Conservation (phyloP, 108 stramenopile genomes). For the Seminavis robusta region DNA sequence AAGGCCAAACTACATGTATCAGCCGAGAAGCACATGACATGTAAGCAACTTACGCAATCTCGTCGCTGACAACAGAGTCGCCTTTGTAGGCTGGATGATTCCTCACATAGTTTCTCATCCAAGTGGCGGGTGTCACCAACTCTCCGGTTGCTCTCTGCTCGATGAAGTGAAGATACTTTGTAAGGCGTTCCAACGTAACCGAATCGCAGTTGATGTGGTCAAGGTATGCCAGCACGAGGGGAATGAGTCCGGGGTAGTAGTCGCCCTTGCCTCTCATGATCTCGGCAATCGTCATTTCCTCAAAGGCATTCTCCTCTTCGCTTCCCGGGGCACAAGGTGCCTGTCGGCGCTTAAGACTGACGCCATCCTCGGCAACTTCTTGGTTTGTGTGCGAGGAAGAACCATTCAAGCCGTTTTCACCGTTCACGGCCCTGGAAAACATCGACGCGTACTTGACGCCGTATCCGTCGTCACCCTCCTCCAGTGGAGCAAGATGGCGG, state of each 20-base stretch:
- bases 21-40: neutral
- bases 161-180: constrained; percentile 82
- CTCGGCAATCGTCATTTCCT: constrained; percentile 97
- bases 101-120: constrained; percentile 91
- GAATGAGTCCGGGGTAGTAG: constrained; percentile 97
- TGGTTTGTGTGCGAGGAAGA: neutral
- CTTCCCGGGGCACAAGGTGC: constrained; percentile 72
- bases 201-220: constrained; percentile 92
- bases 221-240: constrained; percentile 93
- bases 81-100: constrained; percentile 91
- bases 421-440: constrained; percentile 66
- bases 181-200: constrained; percentile 67
- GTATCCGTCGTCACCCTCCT: constrained; percentile 82
- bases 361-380: constrained; percentile 39
- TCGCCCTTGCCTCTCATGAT: constrained; percentile 97
- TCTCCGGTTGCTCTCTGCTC: constrained; percentile 88
- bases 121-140: constrained; percentile 91
- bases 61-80: constrained; percentile 90
- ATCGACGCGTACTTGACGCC: constrained; percentile 80
- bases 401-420: constrained; percentile 9
- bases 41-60: constrained; percentile 67
- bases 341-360: constrained; percentile 50
- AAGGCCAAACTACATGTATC: neutral
- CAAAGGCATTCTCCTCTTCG: constrained; percentile 84
- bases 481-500: constrained; percentile 88